Conservation (phyloP, 441 rosid genomes). For the Francoa sonchifolia region DNA sequence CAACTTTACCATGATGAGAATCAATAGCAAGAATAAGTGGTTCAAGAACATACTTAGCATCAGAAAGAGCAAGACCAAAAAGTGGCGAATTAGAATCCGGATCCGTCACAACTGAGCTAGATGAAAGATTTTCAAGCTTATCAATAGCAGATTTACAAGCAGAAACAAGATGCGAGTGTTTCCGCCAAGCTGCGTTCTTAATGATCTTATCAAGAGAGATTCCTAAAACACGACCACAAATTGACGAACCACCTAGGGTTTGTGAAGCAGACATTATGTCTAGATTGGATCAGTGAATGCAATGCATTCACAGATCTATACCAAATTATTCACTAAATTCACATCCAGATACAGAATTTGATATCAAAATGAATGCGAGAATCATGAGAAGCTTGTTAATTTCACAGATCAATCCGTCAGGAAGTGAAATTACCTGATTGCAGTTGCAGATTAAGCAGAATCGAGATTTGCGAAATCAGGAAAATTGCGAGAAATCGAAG, state of each 20-base stretch:
- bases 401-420: no score
- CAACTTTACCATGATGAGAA: slow-evolving; percentile 51
- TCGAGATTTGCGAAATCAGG: no score
- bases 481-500: no score
- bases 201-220: slow-evolving; percentile 80
- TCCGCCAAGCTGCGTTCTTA: slow-evolving; percentile 91
- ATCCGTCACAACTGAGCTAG: no score
- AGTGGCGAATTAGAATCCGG: slow-evolving; percentile 40
- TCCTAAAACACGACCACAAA: slow-evolving; percentile 65
- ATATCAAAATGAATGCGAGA: no score
- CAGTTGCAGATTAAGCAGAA: no score
- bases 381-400: no score
- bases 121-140: slow-evolving; percentile 46
- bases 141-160: slow-evolving; percentile 78
- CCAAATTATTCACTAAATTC: no score
- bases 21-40: slow-evolving; percentile 66
- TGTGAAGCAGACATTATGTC: slow-evolving; percentile 45
- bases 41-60: slow-evolving; percentile 41
- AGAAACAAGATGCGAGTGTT: slow-evolving; percentile 76
- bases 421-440: no score
- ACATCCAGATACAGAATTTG: no score
- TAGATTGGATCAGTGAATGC: not conserved
- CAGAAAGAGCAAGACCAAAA: slow-evolving; percentile 45
- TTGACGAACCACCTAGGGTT: slow-evolving; percentile 61
- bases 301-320: not conserved